Evolutionary conservation across 2,329 filamentous ascomycete species (phyloP).

Genomic region (Diaporthe australafricana): DNA sequence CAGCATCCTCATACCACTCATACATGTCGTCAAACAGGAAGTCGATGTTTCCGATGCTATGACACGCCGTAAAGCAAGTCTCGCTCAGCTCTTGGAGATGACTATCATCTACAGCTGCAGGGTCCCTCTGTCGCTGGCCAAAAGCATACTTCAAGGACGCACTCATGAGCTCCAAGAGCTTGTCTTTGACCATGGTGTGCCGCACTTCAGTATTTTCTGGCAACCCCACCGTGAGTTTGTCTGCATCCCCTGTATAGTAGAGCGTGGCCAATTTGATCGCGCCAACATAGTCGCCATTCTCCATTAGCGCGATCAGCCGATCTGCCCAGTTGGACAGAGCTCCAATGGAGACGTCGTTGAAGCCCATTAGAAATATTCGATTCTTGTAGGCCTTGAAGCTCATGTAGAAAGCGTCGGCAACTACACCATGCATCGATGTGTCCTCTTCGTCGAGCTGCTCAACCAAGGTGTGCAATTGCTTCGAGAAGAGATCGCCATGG

Average conservation of each 20-base stretch:
- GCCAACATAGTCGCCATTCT: slow-evolving; percentile 93
- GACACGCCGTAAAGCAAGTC: slow-evolving; percentile 85
- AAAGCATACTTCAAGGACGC: slow-evolving; percentile 94
- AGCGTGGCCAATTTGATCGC: slow-evolving; percentile 91
- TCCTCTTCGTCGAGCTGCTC: slow-evolving; percentile 91
- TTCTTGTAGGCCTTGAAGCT: slow-evolving; percentile 97
- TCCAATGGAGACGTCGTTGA: slow-evolving; percentile 91
- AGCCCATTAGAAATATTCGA: slow-evolving; percentile 90
- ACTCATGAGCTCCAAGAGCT: slow-evolving; percentile 91
- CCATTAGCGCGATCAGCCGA: slow-evolving; percentile 91
- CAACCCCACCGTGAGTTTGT: slow-evolving; percentile 92
- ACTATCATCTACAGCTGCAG: slow-evolving; percentile 58
- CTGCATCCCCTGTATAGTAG: slow-evolving; percentile 91
- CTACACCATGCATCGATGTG: slow-evolving; percentile 90
- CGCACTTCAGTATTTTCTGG: slow-evolving; percentile 83
- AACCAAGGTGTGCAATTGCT: slow-evolving; percentile 84
- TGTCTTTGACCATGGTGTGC: slow-evolving; percentile 86
- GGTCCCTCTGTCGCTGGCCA: slow-evolving; percentile 68
- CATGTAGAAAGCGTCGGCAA: slow-evolving; percentile 98
- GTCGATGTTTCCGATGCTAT: slow-evolving; percentile 80
- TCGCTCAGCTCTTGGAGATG: slow-evolving; percentile 83
- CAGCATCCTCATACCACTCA: slow-evolving; percentile 86
- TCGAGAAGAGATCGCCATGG: slow-evolving; percentile 89
- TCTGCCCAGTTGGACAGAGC: slow-evolving; percentile 98
- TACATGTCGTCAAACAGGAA: slow-evolving; percentile 94